These are phyloP conservation scores for Lepidopterella palustris DNA, from an alignment of 495 filamentous ascomycete species.

Conservation along the genomic window DNA sequence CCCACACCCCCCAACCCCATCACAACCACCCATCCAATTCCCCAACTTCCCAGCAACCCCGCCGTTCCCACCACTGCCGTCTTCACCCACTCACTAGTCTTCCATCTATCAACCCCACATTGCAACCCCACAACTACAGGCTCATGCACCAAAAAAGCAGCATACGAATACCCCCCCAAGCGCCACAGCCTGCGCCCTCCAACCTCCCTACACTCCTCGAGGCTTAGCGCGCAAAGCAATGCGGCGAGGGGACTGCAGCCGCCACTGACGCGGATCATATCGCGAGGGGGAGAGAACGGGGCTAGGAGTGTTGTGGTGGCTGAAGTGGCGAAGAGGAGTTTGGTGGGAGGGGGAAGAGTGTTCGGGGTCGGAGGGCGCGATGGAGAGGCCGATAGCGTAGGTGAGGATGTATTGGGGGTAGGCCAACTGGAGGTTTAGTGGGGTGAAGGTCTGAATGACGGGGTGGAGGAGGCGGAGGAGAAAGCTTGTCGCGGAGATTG, in stretches of 20 bases:
- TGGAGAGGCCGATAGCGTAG: slow-evolving; percentile 6
- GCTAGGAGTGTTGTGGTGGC: not conserved
- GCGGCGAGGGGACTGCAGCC: slow-evolving; percentile 1
- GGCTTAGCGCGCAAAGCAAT: not conserved
- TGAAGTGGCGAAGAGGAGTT: not conserved
- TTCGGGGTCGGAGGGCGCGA: not conserved
- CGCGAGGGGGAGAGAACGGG: not conserved
- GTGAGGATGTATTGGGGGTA: slow-evolving; percentile 14
- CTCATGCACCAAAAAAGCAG: slow-evolving; percentile 11
- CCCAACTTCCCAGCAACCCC: not conserved
- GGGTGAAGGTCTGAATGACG: not conserved
- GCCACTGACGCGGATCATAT: not conserved
- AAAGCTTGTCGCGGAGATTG: not conserved
- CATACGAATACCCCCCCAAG: slow-evolving; percentile 9
- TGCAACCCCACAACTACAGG: slow-evolving; percentile 4
- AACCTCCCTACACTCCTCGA: not conserved
- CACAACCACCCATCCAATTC: not conserved
- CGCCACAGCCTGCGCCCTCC: slow-evolving; percentile 1
- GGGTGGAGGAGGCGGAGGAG: slow-evolving; percentile 1
- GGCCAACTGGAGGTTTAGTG: not conserved
- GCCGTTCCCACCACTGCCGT: slow-evolving; percentile 2
- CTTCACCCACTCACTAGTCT: not conserved
- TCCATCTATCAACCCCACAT: slow-evolving; percentile 5
- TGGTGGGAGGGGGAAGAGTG: not conserved
- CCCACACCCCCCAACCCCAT: not conserved